Base-by-base conservation (phyloP, 352 stramenopile genomes). In the Pythium dissotocum region DNA sequence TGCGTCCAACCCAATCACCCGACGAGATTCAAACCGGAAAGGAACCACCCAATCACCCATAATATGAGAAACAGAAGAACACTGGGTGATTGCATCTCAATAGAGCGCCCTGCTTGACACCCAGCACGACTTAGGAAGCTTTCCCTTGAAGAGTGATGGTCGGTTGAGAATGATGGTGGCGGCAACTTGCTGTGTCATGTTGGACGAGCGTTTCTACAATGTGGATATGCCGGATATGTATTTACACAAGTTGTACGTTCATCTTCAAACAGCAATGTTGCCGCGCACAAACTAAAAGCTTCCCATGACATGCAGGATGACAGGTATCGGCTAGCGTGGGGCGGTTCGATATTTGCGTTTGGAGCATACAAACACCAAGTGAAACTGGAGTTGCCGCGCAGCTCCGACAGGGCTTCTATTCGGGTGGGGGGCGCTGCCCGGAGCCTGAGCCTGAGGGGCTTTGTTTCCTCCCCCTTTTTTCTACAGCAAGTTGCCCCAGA, bases 131-230 rank as follows among this genome's bases (percentile, higher is more conserved):
- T 24, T 24, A 0, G 33, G 40, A 48, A 48, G 28, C 49, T 51
- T 69, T 63, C 58, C 58, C 51, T 28, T n/a, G 13, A 6, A 7
- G 76, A 80, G 55, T 82, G 76, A 72, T 71, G 71, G 54, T 80
- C 16, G 1, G 4, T 7, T 6, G 52, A 76, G 80, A 88, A 76
- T 88, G 80, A 85, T 84, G 80, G 77, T 88, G 58, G 67, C 65
- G 55, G 67, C 68, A 83, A 85, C 77, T 88, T 88, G 79, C 80
- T 82, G 76, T 79, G 65, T 67, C 67, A 73, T 36, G 30, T 52
- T 40, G 52, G 36, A 77, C 57, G 36, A 58, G 21, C 21, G 21
- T 35, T 60, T 61, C 32, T 56, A 55, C 42, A 63, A 64, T 61
- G 46, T 9, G 12, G 33, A 52, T 33, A 6, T 10, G 16, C 18